A percentile compares a stretch with the other conserved stretches of the same genome.
These are phyloP conservation scores for Phytophthora pisi DNA, from an alignment of 352 stramenopile genomes.

Conservation along the genomic window DNA sequence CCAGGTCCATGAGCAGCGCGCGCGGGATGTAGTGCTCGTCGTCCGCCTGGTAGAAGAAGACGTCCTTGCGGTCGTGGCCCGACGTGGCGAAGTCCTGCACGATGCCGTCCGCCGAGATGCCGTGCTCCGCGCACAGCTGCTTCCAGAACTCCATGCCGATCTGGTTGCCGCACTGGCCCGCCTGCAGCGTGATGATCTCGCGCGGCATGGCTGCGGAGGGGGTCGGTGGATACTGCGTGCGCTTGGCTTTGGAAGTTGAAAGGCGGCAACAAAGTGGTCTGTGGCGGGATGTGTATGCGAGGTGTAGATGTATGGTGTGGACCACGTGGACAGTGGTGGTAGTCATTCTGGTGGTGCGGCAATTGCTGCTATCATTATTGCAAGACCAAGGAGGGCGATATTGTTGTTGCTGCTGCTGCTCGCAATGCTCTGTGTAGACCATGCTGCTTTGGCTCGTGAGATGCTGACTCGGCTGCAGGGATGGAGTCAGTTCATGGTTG, in stretches of 20 bases:
- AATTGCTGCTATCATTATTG: neutral
- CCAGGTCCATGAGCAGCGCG: slow-evolving; percentile 98
- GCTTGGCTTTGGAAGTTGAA: neutral
- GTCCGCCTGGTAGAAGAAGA: slow-evolving; percentile 99
- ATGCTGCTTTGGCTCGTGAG: too few relatives aligned
- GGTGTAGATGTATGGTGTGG: neutral
- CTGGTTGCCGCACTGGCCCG: slow-evolving; percentile 99
- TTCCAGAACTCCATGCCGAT: slow-evolving; percentile 99
- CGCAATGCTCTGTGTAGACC: too few relatives aligned
- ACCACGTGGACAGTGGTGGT: slow-evolving; percentile 6
- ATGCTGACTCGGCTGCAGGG: neutral
- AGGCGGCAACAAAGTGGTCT: neutral
- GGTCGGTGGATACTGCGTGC: slow-evolving; percentile 2
- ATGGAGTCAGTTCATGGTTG: slow-evolving; percentile 7
- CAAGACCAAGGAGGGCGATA: neutral
- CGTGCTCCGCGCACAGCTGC: slow-evolving; percentile 98
- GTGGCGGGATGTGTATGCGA: slow-evolving; percentile 3
- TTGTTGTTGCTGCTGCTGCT: neutral
- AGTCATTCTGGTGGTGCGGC: slow-evolving; percentile 23
- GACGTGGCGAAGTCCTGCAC: slow-evolving; percentile 93
- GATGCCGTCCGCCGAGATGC: slow-evolving; percentile 97
- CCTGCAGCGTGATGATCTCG: slow-evolving; percentile 99
- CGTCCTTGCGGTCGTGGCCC: slow-evolving; percentile 98
- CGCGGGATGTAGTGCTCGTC: slow-evolving; percentile 99
- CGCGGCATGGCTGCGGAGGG: slow-evolving; percentile 80